Conservation (phyloP, 331 rosid species). For the Quercus phellos region DNA sequence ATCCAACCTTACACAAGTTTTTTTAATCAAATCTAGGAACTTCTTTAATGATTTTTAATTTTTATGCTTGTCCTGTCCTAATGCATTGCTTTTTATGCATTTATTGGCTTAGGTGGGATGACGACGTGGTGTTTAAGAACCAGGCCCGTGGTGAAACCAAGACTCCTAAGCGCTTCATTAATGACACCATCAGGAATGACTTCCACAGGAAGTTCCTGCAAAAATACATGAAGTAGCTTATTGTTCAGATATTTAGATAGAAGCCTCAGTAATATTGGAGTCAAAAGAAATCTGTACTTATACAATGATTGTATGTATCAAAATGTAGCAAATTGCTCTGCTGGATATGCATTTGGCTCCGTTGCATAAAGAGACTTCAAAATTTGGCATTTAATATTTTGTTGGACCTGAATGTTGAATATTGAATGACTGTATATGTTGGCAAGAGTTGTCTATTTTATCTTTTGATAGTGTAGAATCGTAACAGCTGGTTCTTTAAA, state of each 20-base stretch:
- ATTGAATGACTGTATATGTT: background rate
- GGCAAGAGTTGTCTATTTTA: background rate
- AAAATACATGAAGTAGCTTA: slow-evolving; percentile 70
- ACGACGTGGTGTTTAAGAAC: slow-evolving; percentile 87
- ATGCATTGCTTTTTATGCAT: background rate
- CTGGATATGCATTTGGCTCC: background rate
- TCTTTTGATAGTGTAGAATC: background rate
- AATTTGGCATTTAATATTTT: too few relatives aligned
- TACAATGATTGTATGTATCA: slow-evolving; percentile 1
- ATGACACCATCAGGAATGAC: slow-evolving; percentile 88
- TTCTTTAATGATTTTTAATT: background rate
- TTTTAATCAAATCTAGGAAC: background rate
- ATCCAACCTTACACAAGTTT: background rate
- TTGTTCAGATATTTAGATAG: background rate
- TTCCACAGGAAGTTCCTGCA: slow-evolving; percentile 90
- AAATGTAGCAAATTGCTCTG: background rate
- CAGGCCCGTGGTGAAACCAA: slow-evolving; percentile 93
- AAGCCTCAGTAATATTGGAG: background rate
- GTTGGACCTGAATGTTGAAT: too few relatives aligned
- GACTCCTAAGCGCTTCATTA: slow-evolving; percentile 81
- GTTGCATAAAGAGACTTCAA: too few relatives aligned
- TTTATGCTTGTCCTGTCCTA: background rate
- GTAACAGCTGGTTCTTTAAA: background rate
- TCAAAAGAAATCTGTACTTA: background rate
- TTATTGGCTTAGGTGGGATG: slow-evolving; percentile 66